phyloP scores from a whole-genome alignment of 202 grass and related monocot species.

The Saccharum hybrid region DNA sequence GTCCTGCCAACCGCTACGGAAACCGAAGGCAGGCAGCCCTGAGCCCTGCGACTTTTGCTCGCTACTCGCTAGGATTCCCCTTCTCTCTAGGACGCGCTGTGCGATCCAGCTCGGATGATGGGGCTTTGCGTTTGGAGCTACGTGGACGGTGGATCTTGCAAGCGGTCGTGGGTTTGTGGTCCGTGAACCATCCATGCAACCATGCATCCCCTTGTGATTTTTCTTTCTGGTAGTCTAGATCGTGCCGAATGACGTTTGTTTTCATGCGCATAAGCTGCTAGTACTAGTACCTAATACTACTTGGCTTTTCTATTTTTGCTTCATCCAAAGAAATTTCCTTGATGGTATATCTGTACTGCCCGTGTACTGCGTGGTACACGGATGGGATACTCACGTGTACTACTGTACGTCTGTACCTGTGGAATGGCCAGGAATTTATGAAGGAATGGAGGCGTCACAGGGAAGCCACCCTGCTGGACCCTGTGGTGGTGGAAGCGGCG shows the following conservation, averaged over 20 bases:
- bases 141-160: conserved; percentile 2
- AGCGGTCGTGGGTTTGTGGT: conserved; percentile 9
- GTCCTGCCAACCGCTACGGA: conserved; percentile 28
- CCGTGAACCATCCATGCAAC: conserved; percentile 20
- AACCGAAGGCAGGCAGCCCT: neutral
- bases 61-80: conserved; percentile 24
- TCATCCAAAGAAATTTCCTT: neutral
- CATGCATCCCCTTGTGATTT: neutral
- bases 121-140: conserved; percentile 47
- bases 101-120: conserved; percentile 25
- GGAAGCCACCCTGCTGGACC: conserved; percentile 56
- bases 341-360: neutral
- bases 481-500: conserved; percentile 65
- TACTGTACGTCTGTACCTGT: neutral
- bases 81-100: conserved; percentile 12
- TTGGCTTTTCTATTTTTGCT: neutral
- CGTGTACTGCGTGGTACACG: neutral
- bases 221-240: conserved; percentile 1
- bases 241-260: neutral
- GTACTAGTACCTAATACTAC: neutral
- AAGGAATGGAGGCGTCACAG: conserved; percentile 64
- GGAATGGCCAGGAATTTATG: conserved; percentile 62
- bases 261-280: neutral
- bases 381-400: neutral
- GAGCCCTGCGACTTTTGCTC: neutral